These are phyloP conservation scores for Porcisia deanei DNA, from an alignment of 208 protist genomes.

Conservation along the genomic window DNA sequence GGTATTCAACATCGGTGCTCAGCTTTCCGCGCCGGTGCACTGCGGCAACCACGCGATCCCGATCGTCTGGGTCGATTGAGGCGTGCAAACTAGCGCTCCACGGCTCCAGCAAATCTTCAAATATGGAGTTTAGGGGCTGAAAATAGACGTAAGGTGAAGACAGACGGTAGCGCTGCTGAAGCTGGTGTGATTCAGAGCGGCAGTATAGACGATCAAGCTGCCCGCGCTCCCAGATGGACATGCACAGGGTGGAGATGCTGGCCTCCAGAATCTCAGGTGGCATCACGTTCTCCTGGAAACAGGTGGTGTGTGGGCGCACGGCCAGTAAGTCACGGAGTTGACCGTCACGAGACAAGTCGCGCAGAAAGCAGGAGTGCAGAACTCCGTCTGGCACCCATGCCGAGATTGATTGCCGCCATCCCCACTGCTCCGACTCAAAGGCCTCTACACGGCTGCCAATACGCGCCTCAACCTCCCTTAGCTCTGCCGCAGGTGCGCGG, in stretches of 20 bases:
- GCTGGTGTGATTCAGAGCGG: slow-evolving; percentile 50
- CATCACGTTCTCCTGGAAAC: slow-evolving; percentile 10
- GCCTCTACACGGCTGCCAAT: slow-evolving; percentile 33
- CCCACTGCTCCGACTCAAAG: slow-evolving; percentile 45
- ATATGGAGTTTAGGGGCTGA: slow-evolving; percentile 39
- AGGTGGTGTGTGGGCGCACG: slow-evolving; percentile 24
- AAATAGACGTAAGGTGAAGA: slow-evolving; percentile 42
- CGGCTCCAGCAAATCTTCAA: slow-evolving; percentile 50
- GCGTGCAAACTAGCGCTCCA: slow-evolving; percentile 37
- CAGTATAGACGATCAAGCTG: slow-evolving; percentile 36
- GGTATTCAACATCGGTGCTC: slow-evolving; percentile 32
- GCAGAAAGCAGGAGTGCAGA: slow-evolving; percentile 28
- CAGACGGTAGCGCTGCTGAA: slow-evolving; percentile 47
- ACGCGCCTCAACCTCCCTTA: slow-evolving; percentile 17
- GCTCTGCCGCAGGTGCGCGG: slow-evolving; percentile 13
- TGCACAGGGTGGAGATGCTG: slow-evolving; percentile 35
- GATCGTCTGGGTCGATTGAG: slow-evolving; percentile 6
- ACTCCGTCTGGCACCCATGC: slow-evolving; percentile 15
- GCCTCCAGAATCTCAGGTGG: slow-evolving; percentile 26
- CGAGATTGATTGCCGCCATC: slow-evolving; percentile 34
- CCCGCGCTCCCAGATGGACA: slow-evolving; percentile 50
- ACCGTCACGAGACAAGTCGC: slow-evolving; percentile 22
- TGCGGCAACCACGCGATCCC: slow-evolving; percentile 34
- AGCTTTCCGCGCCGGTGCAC: slow-evolving; percentile 28
- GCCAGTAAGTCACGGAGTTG: slow-evolving; percentile 37